phyloP scores from a whole-genome alignment of 2,329 filamentous ascomycete species.

The Cordyceps pruinosa region DNA sequence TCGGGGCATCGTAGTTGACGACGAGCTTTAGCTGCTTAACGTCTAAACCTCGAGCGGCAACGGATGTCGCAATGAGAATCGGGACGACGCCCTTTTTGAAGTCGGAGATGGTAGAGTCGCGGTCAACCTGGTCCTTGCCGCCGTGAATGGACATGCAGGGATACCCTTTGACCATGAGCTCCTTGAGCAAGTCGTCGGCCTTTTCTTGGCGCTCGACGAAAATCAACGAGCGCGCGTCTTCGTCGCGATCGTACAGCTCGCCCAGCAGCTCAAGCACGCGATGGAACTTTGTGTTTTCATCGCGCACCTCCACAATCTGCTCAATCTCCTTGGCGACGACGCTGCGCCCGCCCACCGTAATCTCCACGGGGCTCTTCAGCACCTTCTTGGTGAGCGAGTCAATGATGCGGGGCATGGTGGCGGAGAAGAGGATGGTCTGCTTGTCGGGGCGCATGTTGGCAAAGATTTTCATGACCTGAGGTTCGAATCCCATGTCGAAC shows the following conservation, averaged over 20 bases:
- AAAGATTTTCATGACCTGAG: slow-evolving; percentile 95
- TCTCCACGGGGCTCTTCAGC: slow-evolving; percentile 77
- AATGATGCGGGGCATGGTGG: slow-evolving; percentile 92
- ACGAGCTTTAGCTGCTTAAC: slow-evolving; percentile 95
- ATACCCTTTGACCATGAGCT: slow-evolving; percentile 76
- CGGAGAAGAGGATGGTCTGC: slow-evolving; percentile 92
- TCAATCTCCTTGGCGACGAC: slow-evolving; percentile 88
- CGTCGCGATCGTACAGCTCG: slow-evolving; percentile 76
- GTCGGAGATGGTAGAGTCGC: slow-evolving; percentile 84
- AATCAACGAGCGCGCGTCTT: slow-evolving; percentile 82
- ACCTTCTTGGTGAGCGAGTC: slow-evolving; percentile 86
- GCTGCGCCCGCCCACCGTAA: slow-evolving; percentile 82
- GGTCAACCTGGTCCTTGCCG: slow-evolving; percentile 87
- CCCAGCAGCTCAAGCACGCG: slow-evolving; percentile 81
- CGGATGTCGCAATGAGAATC: slow-evolving; percentile 88
- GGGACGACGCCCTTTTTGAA: slow-evolving; percentile 90
- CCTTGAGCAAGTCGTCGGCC: slow-evolving; percentile 70
- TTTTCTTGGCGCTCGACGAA: slow-evolving; percentile 92
- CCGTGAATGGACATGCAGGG: slow-evolving; percentile 91
- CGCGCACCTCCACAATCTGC: slow-evolving; percentile 82
- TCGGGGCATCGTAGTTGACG: slow-evolving; percentile 90
- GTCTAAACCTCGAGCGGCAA: slow-evolving; percentile 89
- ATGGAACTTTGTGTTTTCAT: slow-evolving; percentile 75
- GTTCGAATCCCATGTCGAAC: slow-evolving; percentile 99
- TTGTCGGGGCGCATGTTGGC: slow-evolving; percentile 84